phyloP scores from a whole-genome alignment of 1,284 basidiomycete species.

The Pascua guehoae region DNA sequence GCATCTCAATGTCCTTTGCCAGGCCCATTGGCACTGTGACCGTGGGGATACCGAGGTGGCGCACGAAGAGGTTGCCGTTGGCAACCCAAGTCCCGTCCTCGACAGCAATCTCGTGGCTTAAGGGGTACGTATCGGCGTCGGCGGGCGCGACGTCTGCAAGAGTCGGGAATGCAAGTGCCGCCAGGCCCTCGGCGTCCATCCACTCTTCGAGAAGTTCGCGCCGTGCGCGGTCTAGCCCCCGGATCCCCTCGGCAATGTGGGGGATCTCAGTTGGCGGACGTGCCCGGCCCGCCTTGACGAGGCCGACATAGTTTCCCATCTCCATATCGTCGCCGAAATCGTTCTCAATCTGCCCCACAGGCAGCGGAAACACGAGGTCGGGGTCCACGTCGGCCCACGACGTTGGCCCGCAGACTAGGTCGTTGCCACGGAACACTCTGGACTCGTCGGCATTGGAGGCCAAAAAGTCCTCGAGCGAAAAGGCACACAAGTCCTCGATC shows the following conservation, averaged over 20 bases:
- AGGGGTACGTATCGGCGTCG: neutral
- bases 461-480: slow-evolving; percentile 10
- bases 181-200: slow-evolving; percentile 4
- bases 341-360: slow-evolving; percentile 4
- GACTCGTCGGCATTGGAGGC: slow-evolving; percentile 1
- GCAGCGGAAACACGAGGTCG: slow-evolving; percentile 2
- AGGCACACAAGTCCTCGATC: neutral
- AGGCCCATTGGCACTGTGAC: slow-evolving; percentile 9
- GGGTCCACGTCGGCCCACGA: slow-evolving; percentile 5
- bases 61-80: slow-evolving; percentile 7
- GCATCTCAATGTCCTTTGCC: slow-evolving; percentile 8
- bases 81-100: slow-evolving; percentile 11
- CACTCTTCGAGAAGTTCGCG: slow-evolving; percentile 7
- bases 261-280: neutral
- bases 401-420: neutral
- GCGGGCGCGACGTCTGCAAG: slow-evolving; percentile 4
- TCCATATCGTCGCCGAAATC: slow-evolving; percentile 2
- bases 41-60: slow-evolving; percentile 9
- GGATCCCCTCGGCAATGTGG: neutral
- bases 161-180: slow-evolving; percentile 1
- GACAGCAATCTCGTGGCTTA: neutral
- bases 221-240: slow-evolving; percentile 2
- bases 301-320: slow-evolving; percentile 8
- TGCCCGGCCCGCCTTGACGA: neutral
- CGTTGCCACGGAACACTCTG: neutral